Evolutionary conservation across 2,329 filamentous ascomycete species (phyloP).

Genomic region (Cercospora sp.): DNA sequence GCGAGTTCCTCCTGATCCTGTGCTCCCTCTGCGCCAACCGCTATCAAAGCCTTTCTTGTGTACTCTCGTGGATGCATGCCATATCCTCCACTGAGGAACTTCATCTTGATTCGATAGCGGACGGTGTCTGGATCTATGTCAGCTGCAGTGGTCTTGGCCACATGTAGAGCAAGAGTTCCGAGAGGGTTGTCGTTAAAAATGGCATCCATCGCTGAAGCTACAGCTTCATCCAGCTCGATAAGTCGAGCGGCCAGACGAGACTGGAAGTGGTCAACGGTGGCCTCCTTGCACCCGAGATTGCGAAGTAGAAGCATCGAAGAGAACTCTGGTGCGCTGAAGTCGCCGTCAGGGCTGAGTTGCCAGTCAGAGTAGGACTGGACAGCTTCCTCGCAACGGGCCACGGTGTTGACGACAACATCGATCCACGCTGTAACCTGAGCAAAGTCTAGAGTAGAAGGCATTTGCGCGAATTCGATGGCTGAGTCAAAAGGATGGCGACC

Average conservation of each 20-base stretch:
- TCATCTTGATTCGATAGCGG: conserved; percentile 9
- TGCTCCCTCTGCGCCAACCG: not conserved
- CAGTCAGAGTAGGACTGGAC: conserved; percentile 10
- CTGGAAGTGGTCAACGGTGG: not conserved
- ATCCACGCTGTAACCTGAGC: conserved; percentile 6
- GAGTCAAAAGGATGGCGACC: conserved; percentile 3
- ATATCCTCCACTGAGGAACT: conserved; percentile 7
- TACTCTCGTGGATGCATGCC: conserved; percentile 6
- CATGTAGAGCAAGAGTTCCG: not conserved
- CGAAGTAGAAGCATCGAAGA: not conserved
- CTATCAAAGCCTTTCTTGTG: not conserved
- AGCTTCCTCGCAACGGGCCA: conserved; percentile 3
- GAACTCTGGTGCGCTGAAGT: conserved; percentile 14
- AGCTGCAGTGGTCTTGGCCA: not conserved
- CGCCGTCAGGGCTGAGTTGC: conserved; percentile 15
- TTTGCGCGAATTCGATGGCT: conserved; percentile 13
- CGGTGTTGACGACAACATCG: conserved; percentile 6
- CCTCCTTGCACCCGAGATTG: not conserved
- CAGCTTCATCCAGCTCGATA: not conserved
- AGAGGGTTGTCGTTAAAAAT: conserved; percentile 1
- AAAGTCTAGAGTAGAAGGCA: not conserved
- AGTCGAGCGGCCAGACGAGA: not conserved
- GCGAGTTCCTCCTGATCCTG: not conserved
- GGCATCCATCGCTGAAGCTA: not conserved
- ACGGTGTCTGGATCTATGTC: not conserved